Base-by-base conservation (phyloP, 768 basidiomycete genomes). In the Filobasidium wieringae region DNA sequence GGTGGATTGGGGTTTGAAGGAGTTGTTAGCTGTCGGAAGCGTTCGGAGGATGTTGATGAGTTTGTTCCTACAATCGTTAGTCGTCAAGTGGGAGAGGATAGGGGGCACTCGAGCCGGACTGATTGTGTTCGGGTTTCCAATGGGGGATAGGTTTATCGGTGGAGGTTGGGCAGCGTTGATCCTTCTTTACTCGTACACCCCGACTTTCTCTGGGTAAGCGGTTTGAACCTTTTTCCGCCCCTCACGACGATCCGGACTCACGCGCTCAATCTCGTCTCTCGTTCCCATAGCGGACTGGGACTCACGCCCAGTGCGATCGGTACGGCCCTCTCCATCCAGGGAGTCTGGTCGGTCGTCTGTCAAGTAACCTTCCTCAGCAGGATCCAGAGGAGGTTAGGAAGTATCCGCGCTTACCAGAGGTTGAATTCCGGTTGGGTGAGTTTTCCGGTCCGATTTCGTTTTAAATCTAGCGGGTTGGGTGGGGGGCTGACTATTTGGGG, bases 291-390 rank as follows among this genome's bases (percentile, higher is more conserved):
- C 31, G 72, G 72, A 51, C 61, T 73, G 4, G 66, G 64, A 17
- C 65, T 73, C 68, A 67, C 72, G 9, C 56, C 72, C 3, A 58
- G 65, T n/a, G 65, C 66, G 3, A 73, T 73, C 17, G 72, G 72
- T 17, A 59, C 62, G 17, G 68, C 68, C 8, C 51, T 70, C n/a
- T 62, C 70, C 0, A 47, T 70, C 32, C 71, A 73, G 49, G 72
- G 72, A 6, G 11, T 71, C 22, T 70, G 67, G 64, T 65, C 70
- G 4, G 67, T 73, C 47, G 62, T 65, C 11, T 67, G 66, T 47
- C 72, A 73, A 52, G 53, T 73, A 4, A 55, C 67, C 0, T 57
- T 73, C 31, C 60, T 73, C 11, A 67, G 63, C 30, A 63, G 64
- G 2, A 62, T 73, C 30, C 60, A 67, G 19, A 57, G 64, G 14